Evolutionary conservation across 495 filamentous ascomycete species (phyloP), one percentile per base, ranked within the genome.

Genomic region (Neurospora sp.): DNA sequence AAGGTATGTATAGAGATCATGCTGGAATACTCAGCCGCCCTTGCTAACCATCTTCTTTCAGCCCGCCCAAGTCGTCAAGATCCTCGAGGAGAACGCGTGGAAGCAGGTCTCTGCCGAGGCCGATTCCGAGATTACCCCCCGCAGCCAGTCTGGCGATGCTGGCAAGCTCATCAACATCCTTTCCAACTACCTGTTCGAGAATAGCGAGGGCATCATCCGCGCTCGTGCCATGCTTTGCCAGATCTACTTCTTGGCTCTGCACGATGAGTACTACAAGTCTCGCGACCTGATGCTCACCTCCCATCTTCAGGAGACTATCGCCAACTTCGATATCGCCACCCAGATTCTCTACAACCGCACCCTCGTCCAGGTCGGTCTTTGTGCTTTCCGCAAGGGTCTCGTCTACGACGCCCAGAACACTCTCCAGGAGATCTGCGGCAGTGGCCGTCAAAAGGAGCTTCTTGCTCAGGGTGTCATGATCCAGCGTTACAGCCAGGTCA

Each of bases 271-370:
- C 87, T 98, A 97, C 87, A 92, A 91, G 78, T 92, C 96, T 78
- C 93, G 96, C 76, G 96, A 99, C 82, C 93, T 98, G 90, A 95
- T 98, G 91, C 89, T 99, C 79, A 98, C 98, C 92, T 98, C 96
- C n/a, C 96, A 99, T 84, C 84, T 99, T 78, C 93, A 97, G 79
- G 96, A 99, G 84, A 97, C 90, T 75, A 98, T 98, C 81, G 85
- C 87, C 82, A 96, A 91, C 82, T 98, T 98, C 81, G 96, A 98
- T 78, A 91, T 99, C 77, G 92, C 90, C 83, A 97, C 93, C 41
- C 96, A 99, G 83, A 99, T 99, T 74, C 92, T 98, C 71, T 99
- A 94, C 90, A 99, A 99, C 87, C 91, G 96, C 70, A 97, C 96
- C 16, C 88, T 99, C 31, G 96, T 98, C 44, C 96, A 99, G 84